Base-by-base conservation (phyloP, 176 grass and related monocot genomes). In the Puccinellia tenuiflora region DNA sequence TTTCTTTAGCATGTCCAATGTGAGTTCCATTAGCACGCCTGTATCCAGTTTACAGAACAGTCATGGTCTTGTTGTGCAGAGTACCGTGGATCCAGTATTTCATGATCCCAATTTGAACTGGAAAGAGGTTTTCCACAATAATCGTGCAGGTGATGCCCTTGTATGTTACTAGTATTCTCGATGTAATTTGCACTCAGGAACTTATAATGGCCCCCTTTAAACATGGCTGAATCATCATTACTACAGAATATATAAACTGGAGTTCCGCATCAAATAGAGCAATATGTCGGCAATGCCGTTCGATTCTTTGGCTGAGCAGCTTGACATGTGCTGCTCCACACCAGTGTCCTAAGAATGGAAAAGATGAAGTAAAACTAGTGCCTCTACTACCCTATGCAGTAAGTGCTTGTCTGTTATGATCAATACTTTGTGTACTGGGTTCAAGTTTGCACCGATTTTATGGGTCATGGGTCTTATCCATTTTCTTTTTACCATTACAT, bases 291-390 rank as follows among this genome's bases (percentile, higher is more conserved):
- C 68, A 80, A 34, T 95, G 96, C 54, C 46, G 80, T 66, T 93
- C 88, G 61, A 77, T 85, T 54, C 70, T 98, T 88, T 98, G 96
- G 96, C 85, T 95, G 57, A 90, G 92, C 82, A 62, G 79, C 51
- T 86, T 98, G 69, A 86, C 92, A 43, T 85, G 86, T 67, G 68
- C 50, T 79, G 52, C 79, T 14, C 71, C 86, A 76, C 92, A 93
- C 57, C 43, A 43, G 51, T 93, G 96, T 69, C 53, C 48, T 65
- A 88, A 85, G 57, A 75, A 80, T n/a, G 83, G 45, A 67, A 86
- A 69, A 30, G 53, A 82, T 62, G 83, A 82, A 81, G 52, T 51
- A 82, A 91, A 89, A 76, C 39, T 98, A 62, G 67, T 17, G 47
- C 79, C 91, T 50, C 20, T 98, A 16, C 71, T 90, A 54, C 86